Evolutionary conservation across 169 alveolate genomes (phyloP), one percentile per base, ranked within the genome.

Genomic region (Cryptosporidium canis): DNA sequence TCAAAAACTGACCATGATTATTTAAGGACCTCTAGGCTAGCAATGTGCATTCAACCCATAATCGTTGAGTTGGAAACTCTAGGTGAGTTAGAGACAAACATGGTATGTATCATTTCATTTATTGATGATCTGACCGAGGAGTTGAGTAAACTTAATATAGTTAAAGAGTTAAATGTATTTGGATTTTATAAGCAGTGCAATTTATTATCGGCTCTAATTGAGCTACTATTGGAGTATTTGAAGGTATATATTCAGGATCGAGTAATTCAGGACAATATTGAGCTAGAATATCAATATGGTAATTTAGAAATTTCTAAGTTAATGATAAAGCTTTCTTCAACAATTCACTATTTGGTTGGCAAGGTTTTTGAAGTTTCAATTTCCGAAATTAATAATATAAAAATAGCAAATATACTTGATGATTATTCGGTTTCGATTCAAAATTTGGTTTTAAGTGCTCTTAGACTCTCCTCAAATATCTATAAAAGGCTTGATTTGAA

Each of bases 271-370:
- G 68, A 61, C 27, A 35, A 61, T 61, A 33, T 35, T 2, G 48
- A 33, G 68, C 45, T 31, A 29, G 47, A 61, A 35, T 35, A 18
- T 35, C 45, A 35, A 16, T 61, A 61, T 29, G 18, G 27, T 31
- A 35, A 35, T 12, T 61, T 61, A 12, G 68, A 61, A 27, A 24
- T 70, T 3, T 70, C 84, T 5, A 70, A 37, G n/a, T 9, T 70
- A 47, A 29, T 70, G 37, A 55, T 70, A 14, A 55, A 21, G 21
- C 24, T 70, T 21, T 70, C 67, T 31, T 70, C 84, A 7, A 21
- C 84, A 3, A 27, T 70, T 48, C 84, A 70, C 21, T 70, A 70
- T 70, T 27, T 39, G 16, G 61, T 66, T 43, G 55, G 55, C 1
- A 24, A 41, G 18, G 7, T 39, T 37, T 66, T 66, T 41, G 83